Evolutionary conservation across 768 basidiomycete genomes (phyloP).

Genomic region (Agaricus subrufescens): DNA sequence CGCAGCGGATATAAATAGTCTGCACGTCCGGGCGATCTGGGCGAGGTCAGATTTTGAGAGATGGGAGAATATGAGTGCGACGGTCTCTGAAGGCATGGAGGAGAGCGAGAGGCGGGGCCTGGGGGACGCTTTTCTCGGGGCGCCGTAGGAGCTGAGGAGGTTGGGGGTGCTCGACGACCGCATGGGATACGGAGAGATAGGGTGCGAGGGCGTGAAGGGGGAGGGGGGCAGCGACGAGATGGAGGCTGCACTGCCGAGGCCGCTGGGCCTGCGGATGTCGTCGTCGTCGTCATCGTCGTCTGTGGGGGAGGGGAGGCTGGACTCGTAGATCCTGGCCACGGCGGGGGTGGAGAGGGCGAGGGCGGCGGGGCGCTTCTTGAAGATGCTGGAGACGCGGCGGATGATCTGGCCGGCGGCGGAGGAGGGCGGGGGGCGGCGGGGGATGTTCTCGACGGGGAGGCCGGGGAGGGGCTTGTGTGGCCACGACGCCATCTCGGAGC

Average conservation of each 20-base stretch:
- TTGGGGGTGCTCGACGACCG: constrained; percentile 36
- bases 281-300: constrained; percentile 33
- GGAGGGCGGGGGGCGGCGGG: background rate
- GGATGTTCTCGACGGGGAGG: constrained; percentile 9
- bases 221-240: constrained; percentile 32
- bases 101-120: background rate
- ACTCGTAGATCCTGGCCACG: constrained; percentile 10
- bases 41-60: constrained; percentile 27
- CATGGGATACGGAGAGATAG: constrained; percentile 15
- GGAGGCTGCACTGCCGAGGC: constrained; percentile 35
- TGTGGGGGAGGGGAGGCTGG: constrained; percentile 11
- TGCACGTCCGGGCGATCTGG: constrained; percentile 26
- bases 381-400: constrained; percentile 17
- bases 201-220: constrained; percentile 19
- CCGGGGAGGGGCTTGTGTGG: constrained; percentile 4
- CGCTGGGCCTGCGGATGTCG: constrained; percentile 44
- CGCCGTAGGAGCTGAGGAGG: constrained; percentile 22
- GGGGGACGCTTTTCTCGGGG: constrained; percentile 9
- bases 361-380: constrained; percentile 7
- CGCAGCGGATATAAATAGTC: constrained; percentile 27
- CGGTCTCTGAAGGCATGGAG: constrained; percentile 28
- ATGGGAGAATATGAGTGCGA: constrained; percentile 27
- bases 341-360: constrained; percentile 3
- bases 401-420: background rate
- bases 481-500: background rate